phyloP scores from a whole-genome alignment of 2,329 filamentous ascomycete genomes.

The Chaetomium globosum region DNA sequence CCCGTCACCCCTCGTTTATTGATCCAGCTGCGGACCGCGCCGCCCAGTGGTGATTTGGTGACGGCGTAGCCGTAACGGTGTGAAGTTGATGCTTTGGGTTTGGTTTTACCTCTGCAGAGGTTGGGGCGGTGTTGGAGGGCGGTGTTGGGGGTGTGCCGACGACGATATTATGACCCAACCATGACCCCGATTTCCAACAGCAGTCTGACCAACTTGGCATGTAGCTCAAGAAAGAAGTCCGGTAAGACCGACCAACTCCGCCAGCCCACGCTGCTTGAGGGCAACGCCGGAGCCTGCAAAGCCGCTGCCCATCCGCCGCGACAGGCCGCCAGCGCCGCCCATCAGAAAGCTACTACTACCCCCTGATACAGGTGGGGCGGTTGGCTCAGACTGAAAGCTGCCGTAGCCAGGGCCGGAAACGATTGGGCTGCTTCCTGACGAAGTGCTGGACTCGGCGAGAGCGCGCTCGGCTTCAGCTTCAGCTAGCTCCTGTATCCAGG shows the following conservation, averaged over 20 bases:
- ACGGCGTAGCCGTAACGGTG: background rate
- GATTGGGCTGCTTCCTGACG: constrained; percentile 44
- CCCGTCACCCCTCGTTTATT: constrained; percentile 26
- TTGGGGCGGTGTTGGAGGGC: no score
- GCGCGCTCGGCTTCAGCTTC: constrained; percentile 64
- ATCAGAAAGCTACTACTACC: constrained; percentile 58
- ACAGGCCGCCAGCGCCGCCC: constrained; percentile 57
- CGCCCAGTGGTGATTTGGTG: background rate
- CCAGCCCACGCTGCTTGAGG: constrained; percentile 62
- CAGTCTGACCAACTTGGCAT: constrained; percentile 64
- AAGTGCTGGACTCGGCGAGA: constrained; percentile 45
- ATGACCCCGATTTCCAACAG: constrained; percentile 61
- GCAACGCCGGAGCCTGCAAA: constrained; percentile 58
- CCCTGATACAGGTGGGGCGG: constrained; percentile 34
- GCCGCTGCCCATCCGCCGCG: constrained; percentile 59
- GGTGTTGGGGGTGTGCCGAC: no score
- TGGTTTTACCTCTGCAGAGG: background rate
- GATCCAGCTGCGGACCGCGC: background rate
- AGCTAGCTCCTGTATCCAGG: constrained; percentile 67
- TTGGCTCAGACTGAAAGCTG: constrained; percentile 40
- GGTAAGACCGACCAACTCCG: constrained; percentile 67
- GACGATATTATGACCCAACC: constrained; percentile 40
- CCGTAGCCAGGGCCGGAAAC: constrained; percentile 48
- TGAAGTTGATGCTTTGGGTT: background rate
- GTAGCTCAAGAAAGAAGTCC: constrained; percentile 69